Evolutionary conservation across 129 eudicot species (phyloP).

Genomic region (Flaveria robusta): DNA sequence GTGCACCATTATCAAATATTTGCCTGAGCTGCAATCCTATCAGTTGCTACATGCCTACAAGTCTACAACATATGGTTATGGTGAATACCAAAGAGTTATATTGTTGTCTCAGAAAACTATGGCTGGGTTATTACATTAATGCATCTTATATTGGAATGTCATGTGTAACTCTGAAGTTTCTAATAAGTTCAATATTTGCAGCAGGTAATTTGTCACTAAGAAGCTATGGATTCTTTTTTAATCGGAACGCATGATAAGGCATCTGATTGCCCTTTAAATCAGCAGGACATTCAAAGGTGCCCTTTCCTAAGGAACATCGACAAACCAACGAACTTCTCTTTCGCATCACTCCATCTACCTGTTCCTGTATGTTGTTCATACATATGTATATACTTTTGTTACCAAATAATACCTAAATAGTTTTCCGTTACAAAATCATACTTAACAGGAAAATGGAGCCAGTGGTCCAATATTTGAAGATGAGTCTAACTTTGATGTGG

Average conservation of each 20-base stretch:
- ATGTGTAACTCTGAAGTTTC: not conserved
- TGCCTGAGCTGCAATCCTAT: not conserved
- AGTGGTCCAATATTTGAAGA: conserved; percentile 93
- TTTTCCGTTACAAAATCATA: not conserved
- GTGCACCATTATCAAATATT: not conserved
- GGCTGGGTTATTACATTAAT: not conserved
- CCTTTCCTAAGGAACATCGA: conserved; percentile 75
- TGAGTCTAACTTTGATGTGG: conserved; percentile 66
- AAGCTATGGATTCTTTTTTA: conserved; percentile 51
- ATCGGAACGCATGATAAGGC: conserved; percentile 43
- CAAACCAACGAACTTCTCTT: conserved; percentile 62
- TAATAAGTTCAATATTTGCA: conserved; percentile 3
- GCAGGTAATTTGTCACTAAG: conserved; percentile 36
- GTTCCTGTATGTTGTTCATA: conserved; percentile 46
- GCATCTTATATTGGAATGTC: not conserved
- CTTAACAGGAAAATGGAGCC: conserved; percentile 48
- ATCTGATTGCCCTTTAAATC: conserved; percentile 47
- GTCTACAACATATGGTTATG: not conserved
- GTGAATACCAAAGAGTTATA: not conserved
- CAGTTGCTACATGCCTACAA: not conserved
- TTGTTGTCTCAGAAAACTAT: no score
- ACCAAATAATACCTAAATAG: not conserved
- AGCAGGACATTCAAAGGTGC: conserved; percentile 57
- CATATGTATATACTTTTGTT: not conserved
- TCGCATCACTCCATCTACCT: conserved; percentile 48